Percentiles rank a stretch among this genome's conserved stretches.
Evolutionary conservation across 1,284 basidiomycete genomes (phyloP).

Genomic region (Omphalotus olearius): DNA sequence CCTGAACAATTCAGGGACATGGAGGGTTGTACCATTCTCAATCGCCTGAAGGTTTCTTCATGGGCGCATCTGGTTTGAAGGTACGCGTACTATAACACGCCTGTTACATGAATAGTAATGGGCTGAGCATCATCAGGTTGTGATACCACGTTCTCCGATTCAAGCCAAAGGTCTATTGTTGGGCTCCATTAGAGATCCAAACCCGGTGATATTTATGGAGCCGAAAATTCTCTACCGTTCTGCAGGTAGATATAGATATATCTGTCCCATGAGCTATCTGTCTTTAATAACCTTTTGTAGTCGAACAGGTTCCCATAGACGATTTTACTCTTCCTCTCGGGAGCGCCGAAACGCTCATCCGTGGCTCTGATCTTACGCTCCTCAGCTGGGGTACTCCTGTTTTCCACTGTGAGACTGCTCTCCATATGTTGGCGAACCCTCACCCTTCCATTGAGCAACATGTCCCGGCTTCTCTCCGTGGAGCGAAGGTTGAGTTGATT

Average conservation of each 20-base stretch:
- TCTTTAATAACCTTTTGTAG: constrained; percentile 27
- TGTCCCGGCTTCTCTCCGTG: constrained; percentile 66
- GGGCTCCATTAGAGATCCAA: constrained; percentile 84
- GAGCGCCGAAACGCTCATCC: constrained; percentile 69
- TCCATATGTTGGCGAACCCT: constrained; percentile 66
- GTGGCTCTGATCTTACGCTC: constrained; percentile 82
- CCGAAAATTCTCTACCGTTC: constrained; percentile 89
- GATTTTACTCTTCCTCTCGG: constrained; percentile 83
- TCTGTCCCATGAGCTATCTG: not conserved
- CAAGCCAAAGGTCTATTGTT: constrained; percentile 92
- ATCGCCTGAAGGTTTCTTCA: constrained; percentile 91
- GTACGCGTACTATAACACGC: constrained; percentile 33
- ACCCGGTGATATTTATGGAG: constrained; percentile 93
- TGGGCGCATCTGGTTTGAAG: constrained; percentile 88
- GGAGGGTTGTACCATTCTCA: constrained; percentile 94
- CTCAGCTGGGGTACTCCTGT: constrained; percentile 91
- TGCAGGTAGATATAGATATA: constrained; percentile 49
- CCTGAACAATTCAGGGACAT: constrained; percentile 51
- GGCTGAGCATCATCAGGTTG: constrained; percentile 45
- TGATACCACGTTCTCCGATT: constrained; percentile 89
- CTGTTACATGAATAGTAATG: not conserved
- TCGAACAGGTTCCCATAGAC: constrained; percentile 90
- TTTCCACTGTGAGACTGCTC: constrained; percentile 83
- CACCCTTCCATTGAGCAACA: constrained; percentile 62
- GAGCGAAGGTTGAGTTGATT: constrained; percentile 82